Evolutionary conservation across 352 stramenopile species (phyloP), one percentile per base, ranked within the genome.

Genomic region (Phytophthora pinifolia): DNA sequence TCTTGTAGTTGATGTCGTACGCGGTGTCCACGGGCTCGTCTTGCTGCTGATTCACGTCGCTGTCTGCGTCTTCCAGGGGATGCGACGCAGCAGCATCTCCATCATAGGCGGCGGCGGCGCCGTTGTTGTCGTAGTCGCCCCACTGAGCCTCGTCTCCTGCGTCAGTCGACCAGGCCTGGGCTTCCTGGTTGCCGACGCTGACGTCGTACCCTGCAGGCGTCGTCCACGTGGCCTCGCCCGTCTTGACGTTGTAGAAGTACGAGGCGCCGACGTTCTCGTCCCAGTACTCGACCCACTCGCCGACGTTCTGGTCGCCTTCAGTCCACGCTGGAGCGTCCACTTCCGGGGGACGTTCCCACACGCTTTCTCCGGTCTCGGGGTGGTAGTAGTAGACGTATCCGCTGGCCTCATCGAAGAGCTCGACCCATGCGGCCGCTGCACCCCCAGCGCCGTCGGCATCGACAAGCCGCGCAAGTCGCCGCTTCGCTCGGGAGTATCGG

Each of bases 371-470:
- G 3, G 75, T 89, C 25, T 62, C 60, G 4, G 63, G 58, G 54
- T 89, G 78, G 59, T 81, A 86, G 51, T 86, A 92, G 70, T 89
- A 92, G 30, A 82, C 67, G 25, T 49, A 84, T 6, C 82, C 75
- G 41, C 70, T 89, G 6, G 44, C 52, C 38, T 89, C 79, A 51
- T 92, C 82, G 34, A 89, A 74, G 14, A 88, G 70, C 62, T 89
- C 82, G 8, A 89, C 74, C 82, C 82, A 92, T 9, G 17, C 62
- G 33, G 35, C n/a, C 9, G 17, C 48, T 1, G 14, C 44, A 30
- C 64, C 42, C 31, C 46, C 34, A 22, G 62, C 56, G 4, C 10
- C 42, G 27, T 72, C 73, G 9, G 54, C 41, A 22, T 54, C 55
- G 25, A 79, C 59, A n/a, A 79, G 53, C 31, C 43, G 43, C 17